Percentiles rank a stretch among this genome's conserved stretches.
phyloP scores from a whole-genome alignment of 257 asterid genomes.

The Osmanthus fragrans region DNA sequence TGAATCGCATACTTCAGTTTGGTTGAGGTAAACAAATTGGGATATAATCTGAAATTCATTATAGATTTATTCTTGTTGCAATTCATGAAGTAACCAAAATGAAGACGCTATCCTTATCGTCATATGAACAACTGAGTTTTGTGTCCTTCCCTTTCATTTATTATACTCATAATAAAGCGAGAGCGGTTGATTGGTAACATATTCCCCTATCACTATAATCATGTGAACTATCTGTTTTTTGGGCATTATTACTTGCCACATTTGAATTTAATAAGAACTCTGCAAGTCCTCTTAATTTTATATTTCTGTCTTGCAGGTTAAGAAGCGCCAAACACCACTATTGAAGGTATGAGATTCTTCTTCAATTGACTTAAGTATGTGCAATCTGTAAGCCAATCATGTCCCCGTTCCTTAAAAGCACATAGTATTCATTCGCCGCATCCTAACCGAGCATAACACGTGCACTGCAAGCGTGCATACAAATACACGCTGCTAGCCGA shows the following conservation, averaged over 20 bases:
- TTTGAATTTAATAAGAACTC: conserved; percentile 17
- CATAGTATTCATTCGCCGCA: neutral
- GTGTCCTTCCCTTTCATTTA: neutral
- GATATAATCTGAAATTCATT: conserved; percentile 10
- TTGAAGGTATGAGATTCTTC: conserved; percentile 62
- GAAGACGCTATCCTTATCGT: neutral
- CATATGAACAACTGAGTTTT: neutral
- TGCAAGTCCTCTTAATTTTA: conserved; percentile 20
- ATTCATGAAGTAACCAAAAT: conserved; percentile 12
- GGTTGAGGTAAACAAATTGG: neutral
- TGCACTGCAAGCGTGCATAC: neutral
- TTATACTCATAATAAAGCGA: neutral
- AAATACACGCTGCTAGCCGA: neutral
- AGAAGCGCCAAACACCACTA: conserved; percentile 75
- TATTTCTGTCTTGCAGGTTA: conserved; percentile 59
- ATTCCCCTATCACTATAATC: conserved; percentile 4
- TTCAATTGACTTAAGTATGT: neutral
- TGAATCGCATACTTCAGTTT: neutral
- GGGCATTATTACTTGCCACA: neutral
- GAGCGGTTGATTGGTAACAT: conserved; percentile 1
- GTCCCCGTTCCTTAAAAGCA: neutral
- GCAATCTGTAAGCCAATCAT: neutral
- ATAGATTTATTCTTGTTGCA: neutral
- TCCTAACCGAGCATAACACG: neutral
- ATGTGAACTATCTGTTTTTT: neutral